Percentiles rank a stretch among this genome's conserved stretches.
Conservation (phyloP, 345 rosid genomes). For the Geranium brycei region DNA sequence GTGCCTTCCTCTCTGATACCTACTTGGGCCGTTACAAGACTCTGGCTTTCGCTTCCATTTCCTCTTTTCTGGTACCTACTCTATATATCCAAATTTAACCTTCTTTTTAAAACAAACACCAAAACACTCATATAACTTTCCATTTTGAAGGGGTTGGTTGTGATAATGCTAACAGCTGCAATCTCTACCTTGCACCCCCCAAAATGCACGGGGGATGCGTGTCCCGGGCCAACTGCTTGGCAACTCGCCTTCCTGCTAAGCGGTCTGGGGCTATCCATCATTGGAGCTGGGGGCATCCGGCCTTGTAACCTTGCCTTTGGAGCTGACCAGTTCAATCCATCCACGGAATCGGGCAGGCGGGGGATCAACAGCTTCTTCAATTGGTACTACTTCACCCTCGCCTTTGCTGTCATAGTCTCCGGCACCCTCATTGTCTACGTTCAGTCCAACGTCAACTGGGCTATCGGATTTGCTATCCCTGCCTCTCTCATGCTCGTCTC, state of each 20-base stretch:
- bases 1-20: constrained; percentile 10
- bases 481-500: constrained; percentile 16
- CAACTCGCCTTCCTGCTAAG: constrained; percentile 16
- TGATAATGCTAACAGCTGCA: constrained; percentile 10
- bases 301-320: constrained; percentile 23
- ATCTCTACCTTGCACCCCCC: constrained; percentile 13
- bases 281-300: constrained; percentile 20
- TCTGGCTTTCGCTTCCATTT: constrained; percentile 7
- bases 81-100: not conserved
- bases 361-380: constrained; percentile 26
- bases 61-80: constrained; percentile 12
- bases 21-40: constrained; percentile 14
- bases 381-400: constrained; percentile 24
- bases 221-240: constrained; percentile 11
- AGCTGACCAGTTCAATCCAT: constrained; percentile 22
- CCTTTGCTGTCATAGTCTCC: constrained; percentile 15
- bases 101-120: too few relatives aligned
- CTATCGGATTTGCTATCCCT: constrained; percentile 15
- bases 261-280: constrained; percentile 11
- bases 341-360: constrained; percentile 14
- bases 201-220: constrained; percentile 4
- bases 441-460: constrained; percentile 24
- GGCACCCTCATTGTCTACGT: constrained; percentile 20
- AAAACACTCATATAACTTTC: too few relatives aligned
- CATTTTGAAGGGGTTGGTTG: constrained; percentile 13